A percentile compares a stretch with the other conserved stretches of the same genome.
Conservation (phyloP, 23 red algal species). For the Cyanidium caldarium region DNA sequence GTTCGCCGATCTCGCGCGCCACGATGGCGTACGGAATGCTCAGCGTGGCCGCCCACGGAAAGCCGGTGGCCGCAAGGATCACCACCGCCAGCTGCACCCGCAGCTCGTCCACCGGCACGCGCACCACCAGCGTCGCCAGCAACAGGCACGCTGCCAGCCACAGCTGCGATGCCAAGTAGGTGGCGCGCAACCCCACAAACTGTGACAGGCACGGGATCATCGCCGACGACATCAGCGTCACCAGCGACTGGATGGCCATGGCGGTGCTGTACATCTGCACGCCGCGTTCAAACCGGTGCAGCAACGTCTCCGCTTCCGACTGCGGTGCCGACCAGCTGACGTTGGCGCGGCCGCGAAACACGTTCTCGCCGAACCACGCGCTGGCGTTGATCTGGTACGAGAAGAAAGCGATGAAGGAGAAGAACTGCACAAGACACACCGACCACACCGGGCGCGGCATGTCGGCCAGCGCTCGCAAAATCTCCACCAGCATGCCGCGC, state of each 20-base stretch:
- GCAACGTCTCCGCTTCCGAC: not conserved
- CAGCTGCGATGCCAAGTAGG: conserved; percentile 53
- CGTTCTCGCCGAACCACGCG: conserved; percentile 56
- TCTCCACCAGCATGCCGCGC: not conserved
- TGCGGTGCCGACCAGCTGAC: no score
- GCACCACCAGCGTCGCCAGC: no score
- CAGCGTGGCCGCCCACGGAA: conserved; percentile 8
- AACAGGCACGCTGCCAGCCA: conserved; percentile 29
- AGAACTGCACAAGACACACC: conserved; percentile 59
- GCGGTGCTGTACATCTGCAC: conserved; percentile 48
- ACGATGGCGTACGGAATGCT: not conserved
- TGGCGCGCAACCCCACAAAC: not conserved
- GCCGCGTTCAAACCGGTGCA: conserved; percentile 43
- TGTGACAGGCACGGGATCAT: conserved; percentile 28
- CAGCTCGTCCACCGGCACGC: no score
- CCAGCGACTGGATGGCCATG: conserved; percentile 20
- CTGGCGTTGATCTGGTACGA: conserved; percentile 50
- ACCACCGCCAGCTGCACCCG: no score
- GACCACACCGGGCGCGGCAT: conserved; percentile 58
- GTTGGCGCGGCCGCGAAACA: conserved; percentile 31
- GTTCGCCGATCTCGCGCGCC: not conserved
- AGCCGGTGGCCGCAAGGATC: not conserved
- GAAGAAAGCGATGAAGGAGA: conserved; percentile 80
- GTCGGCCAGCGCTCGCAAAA: not conserved
- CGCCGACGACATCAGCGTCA: conserved; percentile 38